Conservation (phyloP, 2,329 filamentous ascomycete genomes). For the Fusarium floridanum region DNA sequence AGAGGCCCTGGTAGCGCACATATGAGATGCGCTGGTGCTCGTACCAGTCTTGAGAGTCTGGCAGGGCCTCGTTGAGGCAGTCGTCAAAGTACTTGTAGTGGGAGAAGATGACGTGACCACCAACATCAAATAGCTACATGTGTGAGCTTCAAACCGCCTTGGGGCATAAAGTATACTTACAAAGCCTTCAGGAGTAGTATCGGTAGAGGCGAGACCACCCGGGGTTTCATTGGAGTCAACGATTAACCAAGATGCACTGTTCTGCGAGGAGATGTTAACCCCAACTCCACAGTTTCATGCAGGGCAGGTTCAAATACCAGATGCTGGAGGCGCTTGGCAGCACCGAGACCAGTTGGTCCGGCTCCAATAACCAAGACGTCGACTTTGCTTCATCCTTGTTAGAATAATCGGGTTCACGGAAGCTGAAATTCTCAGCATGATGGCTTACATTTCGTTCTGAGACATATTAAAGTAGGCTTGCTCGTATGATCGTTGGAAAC, state of each 20-base stretch:
- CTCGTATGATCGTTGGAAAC: background rate
- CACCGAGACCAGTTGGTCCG: conserved; percentile 96
- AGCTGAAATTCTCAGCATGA: too few relatives aligned
- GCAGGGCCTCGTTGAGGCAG: conserved; percentile 95
- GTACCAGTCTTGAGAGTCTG: conserved; percentile 95
- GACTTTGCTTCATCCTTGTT: conserved; percentile 74
- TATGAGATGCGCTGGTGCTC: conserved; percentile 99
- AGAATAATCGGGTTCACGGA: background rate
- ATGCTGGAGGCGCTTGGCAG: conserved; percentile 97
- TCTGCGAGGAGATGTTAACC: conserved; percentile 63
- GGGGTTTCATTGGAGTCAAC: conserved; percentile 92
- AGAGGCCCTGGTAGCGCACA: conserved; percentile 94
- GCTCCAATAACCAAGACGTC: conserved; percentile 98
- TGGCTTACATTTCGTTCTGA: background rate
- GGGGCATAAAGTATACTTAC: conserved; percentile 69
- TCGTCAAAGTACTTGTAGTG: conserved; percentile 99
- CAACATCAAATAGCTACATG: conserved; percentile 92
- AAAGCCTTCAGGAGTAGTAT: conserved; percentile 95
- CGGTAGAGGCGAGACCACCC: conserved; percentile 95
- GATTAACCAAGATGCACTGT: conserved; percentile 95
- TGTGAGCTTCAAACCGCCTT: conserved; percentile 32
- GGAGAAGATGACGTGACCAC: conserved; percentile 98
- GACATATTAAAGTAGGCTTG: background rate
- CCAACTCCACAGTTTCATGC: conserved; percentile 6
- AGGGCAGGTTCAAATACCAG: conserved; percentile 69